Percentiles rank a stretch among this genome's conserved stretches.
Conservation (phyloP, 768 basidiomycete genomes). For the Saitozyma sp. region DNA sequence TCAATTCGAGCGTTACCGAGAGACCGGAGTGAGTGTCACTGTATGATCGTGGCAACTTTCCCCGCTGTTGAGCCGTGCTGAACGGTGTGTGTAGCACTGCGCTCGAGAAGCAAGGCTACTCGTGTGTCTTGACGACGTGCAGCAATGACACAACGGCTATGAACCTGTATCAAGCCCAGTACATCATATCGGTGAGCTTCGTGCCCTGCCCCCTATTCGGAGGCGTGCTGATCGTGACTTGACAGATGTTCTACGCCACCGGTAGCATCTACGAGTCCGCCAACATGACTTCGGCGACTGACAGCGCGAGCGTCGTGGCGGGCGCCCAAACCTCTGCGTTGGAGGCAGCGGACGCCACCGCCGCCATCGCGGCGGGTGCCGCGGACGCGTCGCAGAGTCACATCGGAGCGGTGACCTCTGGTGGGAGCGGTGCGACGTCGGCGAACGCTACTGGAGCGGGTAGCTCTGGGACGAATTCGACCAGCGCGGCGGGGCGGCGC, state of each 20-base stretch:
- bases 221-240: background rate
- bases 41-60: background rate
- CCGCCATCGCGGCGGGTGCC: no score
- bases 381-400: no score
- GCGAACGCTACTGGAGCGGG: no score
- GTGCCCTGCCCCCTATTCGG: background rate
- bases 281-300: constrained; percentile 3
- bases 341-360: no score
- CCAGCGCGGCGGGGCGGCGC: no score
- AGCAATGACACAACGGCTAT: constrained; percentile 6
- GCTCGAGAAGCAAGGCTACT: constrained; percentile 9
- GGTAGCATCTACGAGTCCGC: constrained; percentile 28
- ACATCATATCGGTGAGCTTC: constrained; percentile 29
- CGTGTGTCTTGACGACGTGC: constrained; percentile 16
- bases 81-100: background rate
- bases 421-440: no score
- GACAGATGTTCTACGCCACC: constrained; percentile 29
- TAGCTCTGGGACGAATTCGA: no score
- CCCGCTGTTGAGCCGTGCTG: background rate
- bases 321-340: no score
- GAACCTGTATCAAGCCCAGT: constrained; percentile 28
- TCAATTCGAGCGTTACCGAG: constrained; percentile 13
- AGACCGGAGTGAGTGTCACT: constrained; percentile 14
- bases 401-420: no score
- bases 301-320: no score